Percentiles rank a stretch among this genome's conserved stretches.
These are phyloP conservation scores for Beauveria australis DNA, from an alignment of 2,329 filamentous ascomycete genomes.

Conservation along the genomic window DNA sequence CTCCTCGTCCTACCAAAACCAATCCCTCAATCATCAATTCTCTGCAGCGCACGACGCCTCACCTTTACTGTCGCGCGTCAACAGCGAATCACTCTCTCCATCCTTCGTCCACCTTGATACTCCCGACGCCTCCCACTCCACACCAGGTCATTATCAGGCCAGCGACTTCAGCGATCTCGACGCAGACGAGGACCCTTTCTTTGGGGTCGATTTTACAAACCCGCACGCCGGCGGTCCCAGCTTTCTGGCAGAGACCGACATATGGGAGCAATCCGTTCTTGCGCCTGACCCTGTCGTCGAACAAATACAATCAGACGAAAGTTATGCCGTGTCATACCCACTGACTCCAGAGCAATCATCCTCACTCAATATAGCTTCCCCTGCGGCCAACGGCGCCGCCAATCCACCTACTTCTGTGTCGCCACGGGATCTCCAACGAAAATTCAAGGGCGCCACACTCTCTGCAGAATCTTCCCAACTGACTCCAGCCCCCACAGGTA, in stretches of 20 bases:
- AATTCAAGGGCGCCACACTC: conserved; percentile 26
- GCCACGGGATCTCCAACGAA: conserved; percentile 33
- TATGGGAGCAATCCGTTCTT: conserved; percentile 16
- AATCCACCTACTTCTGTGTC: conserved; percentile 29
- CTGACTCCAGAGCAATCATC: conserved; percentile 45
- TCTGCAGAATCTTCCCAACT: conserved; percentile 28
- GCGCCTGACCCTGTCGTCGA: conserved; percentile 11
- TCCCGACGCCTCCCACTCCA: conserved; percentile 41
- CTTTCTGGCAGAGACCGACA: conserved; percentile 30
- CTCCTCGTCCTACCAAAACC: conserved; percentile 17
- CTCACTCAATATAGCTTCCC: conserved; percentile 38
- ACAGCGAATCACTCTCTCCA: conserved; percentile 23
- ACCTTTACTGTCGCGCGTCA: conserved; percentile 33
- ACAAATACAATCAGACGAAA: conserved; percentile 16
- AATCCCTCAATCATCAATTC: conserved; percentile 5
- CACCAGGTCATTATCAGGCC: conserved; percentile 38
- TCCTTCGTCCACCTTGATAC: conserved; percentile 30
- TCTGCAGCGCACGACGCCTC: conserved; percentile 31
- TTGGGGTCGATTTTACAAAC: conserved; percentile 39
- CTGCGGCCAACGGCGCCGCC: conserved; percentile 20
- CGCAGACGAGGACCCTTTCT: conserved; percentile 39
- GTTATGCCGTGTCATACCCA: conserved; percentile 28
- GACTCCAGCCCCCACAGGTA: conserved; percentile 42
- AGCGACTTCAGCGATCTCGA: conserved; percentile 40
- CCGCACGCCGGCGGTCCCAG: conserved; percentile 33